Evolutionary conservation across 1,139 yeast species (phyloP), one percentile per base, ranked within the genome.

Genomic region (Yamadazyma trypodendri): DNA sequence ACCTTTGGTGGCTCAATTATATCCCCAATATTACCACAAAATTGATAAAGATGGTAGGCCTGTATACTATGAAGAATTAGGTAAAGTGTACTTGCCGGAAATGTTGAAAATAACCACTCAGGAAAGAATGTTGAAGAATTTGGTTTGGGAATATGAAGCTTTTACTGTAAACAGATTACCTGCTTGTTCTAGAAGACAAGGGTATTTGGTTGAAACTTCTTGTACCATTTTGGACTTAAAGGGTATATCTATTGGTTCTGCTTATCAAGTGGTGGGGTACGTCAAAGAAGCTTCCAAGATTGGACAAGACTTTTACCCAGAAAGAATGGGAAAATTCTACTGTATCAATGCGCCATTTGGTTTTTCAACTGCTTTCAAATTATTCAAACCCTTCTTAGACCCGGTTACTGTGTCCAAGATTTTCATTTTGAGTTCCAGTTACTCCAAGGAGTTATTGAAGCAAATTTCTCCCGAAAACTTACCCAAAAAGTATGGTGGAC

Each of bases 281-380:
- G 95, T 92, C 40, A 80, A 83, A 60, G 96, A 89, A 64, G 97
- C 98, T 20, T 86, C 96, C 15, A 71, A 77, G 54, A 88, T 92
- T 56, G 97, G 97, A 46, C 98, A 92, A 69, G 88, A 92, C 71
- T 92, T 85, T 65, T 92, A 92, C 63, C 98, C 98, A n/a, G 98
- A 92, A 72, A 84, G 98, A 67, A 90, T 92, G 97, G 97, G 98
- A 56, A 89, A 88, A 65, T 92, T 92, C 60, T 92, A 88, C 68
- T 72, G 90, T 56, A 87, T 92, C 66, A 92, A 92, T 60, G 96
- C 98, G 2, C 98, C 98, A 45, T 92, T 89, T 61, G 98, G 98
- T 4, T 92, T 92, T 67, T 81, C 96, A 28, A 83, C 97, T 34
- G 97, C 95, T 27, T 92, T 92, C 75, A 79, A 79, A 60, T 61